Percentiles rank a stretch among this genome's conserved stretches.
phyloP scores from a whole-genome alignment of 1,284 basidiomycete species.

The Gomphus bonarii region DNA sequence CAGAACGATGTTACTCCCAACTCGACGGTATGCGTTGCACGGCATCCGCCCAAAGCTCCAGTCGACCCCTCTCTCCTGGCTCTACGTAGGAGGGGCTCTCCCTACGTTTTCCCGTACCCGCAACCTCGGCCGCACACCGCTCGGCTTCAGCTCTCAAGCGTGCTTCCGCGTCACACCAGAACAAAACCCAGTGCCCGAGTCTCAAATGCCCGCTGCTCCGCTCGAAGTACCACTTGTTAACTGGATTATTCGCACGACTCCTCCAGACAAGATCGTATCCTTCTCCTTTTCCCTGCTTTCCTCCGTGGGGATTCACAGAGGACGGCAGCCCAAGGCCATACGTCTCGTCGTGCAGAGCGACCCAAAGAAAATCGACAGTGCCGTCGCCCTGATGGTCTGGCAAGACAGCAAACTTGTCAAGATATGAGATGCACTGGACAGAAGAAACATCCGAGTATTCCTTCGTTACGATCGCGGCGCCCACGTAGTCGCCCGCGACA shows the following conservation, averaged over 20 bases:
- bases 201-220: slow-evolving; percentile 85
- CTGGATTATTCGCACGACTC: slow-evolving; percentile 83
- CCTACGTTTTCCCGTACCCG: slow-evolving; percentile 30
- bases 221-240: slow-evolving; percentile 99
- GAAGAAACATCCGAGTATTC: slow-evolving; percentile 41
- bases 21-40: slow-evolving; percentile 72
- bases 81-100: slow-evolving; percentile 63
- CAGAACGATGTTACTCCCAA: slow-evolving; percentile 41
- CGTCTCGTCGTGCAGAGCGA: slow-evolving; percentile 95
- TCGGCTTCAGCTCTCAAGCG: slow-evolving; percentile 37
- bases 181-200: slow-evolving; percentile 81
- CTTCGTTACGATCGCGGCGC: slow-evolving; percentile 89
- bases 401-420: slow-evolving; percentile 98
- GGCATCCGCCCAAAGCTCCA: slow-evolving; percentile 66
- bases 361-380: slow-evolving; percentile 99
- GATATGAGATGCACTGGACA: slow-evolving; percentile 61
- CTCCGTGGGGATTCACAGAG: slow-evolving; percentile 93
- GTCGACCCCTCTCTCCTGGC: slow-evolving; percentile 70
- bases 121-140: slow-evolving; percentile 37
- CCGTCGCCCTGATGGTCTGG: slow-evolving; percentile 95
- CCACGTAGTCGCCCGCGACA: slow-evolving; percentile 92
- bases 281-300: slow-evolving; percentile 78
- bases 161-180: slow-evolving; percentile 98
- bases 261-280: slow-evolving; percentile 97
- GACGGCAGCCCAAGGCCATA: slow-evolving; percentile 92